These are phyloP conservation scores for Wickerhamiella sergipiensis DNA, from an alignment of 805 yeast species.

Conservation along the genomic window DNA sequence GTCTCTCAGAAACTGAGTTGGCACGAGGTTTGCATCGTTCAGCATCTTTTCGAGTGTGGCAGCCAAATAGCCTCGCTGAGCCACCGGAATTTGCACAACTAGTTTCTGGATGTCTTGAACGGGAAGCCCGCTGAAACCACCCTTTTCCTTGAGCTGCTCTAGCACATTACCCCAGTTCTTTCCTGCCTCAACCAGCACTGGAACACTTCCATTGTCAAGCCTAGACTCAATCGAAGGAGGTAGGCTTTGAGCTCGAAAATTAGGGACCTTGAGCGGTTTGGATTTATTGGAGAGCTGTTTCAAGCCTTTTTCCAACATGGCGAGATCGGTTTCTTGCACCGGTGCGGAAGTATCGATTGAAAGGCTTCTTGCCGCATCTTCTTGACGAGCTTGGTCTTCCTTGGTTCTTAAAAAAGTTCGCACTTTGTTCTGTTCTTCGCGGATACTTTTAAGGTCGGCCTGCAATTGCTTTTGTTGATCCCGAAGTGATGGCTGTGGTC, in stretches of 20 bases:
- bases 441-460: conserved; percentile 9
- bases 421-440: conserved; percentile 8
- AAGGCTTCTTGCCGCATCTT: conserved; percentile 3
- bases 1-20: conserved; percentile 15
- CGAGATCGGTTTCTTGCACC: conserved; percentile 10
- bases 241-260: background rate
- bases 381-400: conserved; percentile 9
- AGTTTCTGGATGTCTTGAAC: conserved; percentile 18
- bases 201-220: background rate
- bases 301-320: conserved; percentile 11
- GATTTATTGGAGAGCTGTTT: background rate
- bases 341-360: conserved; percentile 1
- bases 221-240: background rate
- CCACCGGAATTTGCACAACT: conserved; percentile 18
- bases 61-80: conserved; percentile 13
- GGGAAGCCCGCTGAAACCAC: conserved; percentile 13
- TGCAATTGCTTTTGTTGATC: background rate
- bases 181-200: background rate
- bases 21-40: conserved; percentile 11
- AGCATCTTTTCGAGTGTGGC: conserved; percentile 17
- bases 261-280: background rate
- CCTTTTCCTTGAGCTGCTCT: conserved; percentile 5
- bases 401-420: conserved; percentile 5
- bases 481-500: background rate
- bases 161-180: background rate